Base-by-base conservation (phyloP, 805 yeast genomes). In the Wickerhamiella shivajii region DNA sequence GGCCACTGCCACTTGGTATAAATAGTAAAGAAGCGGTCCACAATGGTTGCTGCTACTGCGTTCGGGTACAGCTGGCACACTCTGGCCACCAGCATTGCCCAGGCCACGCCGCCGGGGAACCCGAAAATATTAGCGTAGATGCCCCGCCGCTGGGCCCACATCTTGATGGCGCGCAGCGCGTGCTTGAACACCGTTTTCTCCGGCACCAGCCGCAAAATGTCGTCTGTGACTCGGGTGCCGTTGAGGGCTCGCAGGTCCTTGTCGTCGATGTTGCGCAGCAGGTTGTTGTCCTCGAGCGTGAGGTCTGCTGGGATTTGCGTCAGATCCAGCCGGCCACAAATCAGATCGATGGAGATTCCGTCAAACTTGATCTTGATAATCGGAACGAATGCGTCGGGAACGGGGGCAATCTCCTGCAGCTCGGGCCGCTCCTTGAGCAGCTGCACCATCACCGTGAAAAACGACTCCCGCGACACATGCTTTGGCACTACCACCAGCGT, bases 41-140 rank as follows among this genome's bases (percentile, higher is more conserved):
- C 75, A 33, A 90, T 77, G 2, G 79, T 83, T 0, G 97, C 81
- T 40, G 95, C 76, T 9, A 84, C 92, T 0, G 97, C 93, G 56
- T 87, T 87, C 7, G 98, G 98, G 52, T 87, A 90, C 32, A 90
- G 59, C 54, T 90, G 98, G 56, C 98, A 90, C 18, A 90, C 83
- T 47, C 98, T 67, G 1, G 97, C 98, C n/a, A 85, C 96, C 25
- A 90, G 56, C 96, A 90, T 90, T 1, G 98, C 98, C 98, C 98
- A 90, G 1, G 98, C 98, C 31, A 90, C 98, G 56, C 98, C 98
- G 49, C 98, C 98, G 1, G 97, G 98, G 57, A 87, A 90, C 0
- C 98, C 98, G 66, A 77, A 81, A 28, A 90, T 77, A 51, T 90
- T 90, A 5, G 81, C 96, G 57, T 90, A 90, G 11, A 90, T 71